These are phyloP conservation scores for Cordyceps farinosa DNA, from an alignment of 2,329 filamentous ascomycete species.

Conservation along the genomic window DNA sequence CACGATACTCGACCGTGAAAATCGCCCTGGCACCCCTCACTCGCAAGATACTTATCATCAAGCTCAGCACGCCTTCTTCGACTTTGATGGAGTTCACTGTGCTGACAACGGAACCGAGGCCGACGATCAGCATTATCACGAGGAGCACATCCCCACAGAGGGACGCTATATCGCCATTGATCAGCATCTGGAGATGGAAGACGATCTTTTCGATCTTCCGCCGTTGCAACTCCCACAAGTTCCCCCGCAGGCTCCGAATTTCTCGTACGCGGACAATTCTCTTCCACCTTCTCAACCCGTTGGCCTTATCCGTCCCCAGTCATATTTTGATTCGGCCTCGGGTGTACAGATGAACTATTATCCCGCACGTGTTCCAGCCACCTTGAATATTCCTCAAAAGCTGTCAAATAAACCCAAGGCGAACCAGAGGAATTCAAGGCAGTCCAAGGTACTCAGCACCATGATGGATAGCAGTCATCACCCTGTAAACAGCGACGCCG, in stretches of 20 bases:
- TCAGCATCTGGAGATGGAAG: not conserved
- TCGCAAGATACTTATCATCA: slow-evolving; percentile 63
- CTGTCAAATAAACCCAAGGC: slow-evolving; percentile 70
- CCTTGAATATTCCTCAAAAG: slow-evolving; percentile 88
- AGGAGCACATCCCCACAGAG: not conserved
- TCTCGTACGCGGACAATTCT: not conserved
- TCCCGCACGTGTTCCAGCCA: slow-evolving; percentile 87
- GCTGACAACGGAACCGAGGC: slow-evolving; percentile 43
- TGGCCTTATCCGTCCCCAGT: slow-evolving; percentile 44
- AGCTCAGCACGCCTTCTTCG: slow-evolving; percentile 65
- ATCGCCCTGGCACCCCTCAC: slow-evolving; percentile 41
- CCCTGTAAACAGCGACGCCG: slow-evolving; percentile 4
- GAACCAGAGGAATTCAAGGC: slow-evolving; percentile 62
- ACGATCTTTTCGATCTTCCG: slow-evolving; percentile 6
- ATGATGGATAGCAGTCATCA: slow-evolving; percentile 39
- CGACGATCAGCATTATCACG: not conserved
- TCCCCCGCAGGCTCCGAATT: not conserved
- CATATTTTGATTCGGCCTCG: slow-evolving; percentile 60
- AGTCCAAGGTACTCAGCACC: slow-evolving; percentile 67
- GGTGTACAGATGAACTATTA: slow-evolving; percentile 89
- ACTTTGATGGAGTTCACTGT: slow-evolving; percentile 80
- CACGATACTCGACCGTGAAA: not conserved
- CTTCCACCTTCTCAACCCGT: slow-evolving; percentile 21
- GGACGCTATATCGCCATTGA: not conserved
- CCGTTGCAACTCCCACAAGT: slow-evolving; percentile 1